Base-by-base conservation (phyloP, 805 yeast genomes). In the Candida morakotiae region DNA sequence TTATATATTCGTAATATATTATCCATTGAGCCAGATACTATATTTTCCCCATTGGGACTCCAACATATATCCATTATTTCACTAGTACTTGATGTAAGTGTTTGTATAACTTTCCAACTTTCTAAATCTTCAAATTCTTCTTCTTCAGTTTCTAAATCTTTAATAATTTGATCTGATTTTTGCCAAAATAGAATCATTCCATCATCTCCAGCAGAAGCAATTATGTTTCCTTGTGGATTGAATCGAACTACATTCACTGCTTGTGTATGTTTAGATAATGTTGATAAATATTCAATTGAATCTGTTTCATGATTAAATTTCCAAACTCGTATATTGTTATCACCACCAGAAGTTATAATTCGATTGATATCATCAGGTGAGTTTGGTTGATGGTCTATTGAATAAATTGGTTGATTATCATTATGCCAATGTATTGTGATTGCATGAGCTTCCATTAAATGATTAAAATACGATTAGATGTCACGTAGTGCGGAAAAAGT, bases 191-290 rank as follows among this genome's bases (percentile, higher is more conserved):
- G 67, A 18, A 93, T 73, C 5, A 83, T 78, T 1, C 98, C 98
- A 57, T 93, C 98, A 54, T 93, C 99, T 3, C 97, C 95, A 0
- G 96, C 97, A 0, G 91, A 75, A 0, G 98, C 98, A 16, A 93
- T 64, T 5, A 73, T 46, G 34, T 73, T 69, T 1, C 96, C 96
- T 2, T 57, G 60, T 2, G 82, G 79, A 51, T 77, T 81, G 54
- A 89, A 93, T 35, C 96, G 64, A 4, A 87, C 95, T 23, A 79
- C 89, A 53, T 93, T 93, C 15, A 93, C 96, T 0, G 98, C 96
- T 56, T 88, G 96, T 2, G 93, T 85, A 55, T 93, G 98, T 49
- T 87, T 88, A 3, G 83, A 60, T 35, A 93, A 69, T 0, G 96
- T 87, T 13, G 93, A 76, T 20, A 88, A 64, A 56, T 88, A 91